Evolutionary conservation across 139 green algal genomes (phyloP).

Genomic region (Mesotaenium endlicherianum): DNA sequence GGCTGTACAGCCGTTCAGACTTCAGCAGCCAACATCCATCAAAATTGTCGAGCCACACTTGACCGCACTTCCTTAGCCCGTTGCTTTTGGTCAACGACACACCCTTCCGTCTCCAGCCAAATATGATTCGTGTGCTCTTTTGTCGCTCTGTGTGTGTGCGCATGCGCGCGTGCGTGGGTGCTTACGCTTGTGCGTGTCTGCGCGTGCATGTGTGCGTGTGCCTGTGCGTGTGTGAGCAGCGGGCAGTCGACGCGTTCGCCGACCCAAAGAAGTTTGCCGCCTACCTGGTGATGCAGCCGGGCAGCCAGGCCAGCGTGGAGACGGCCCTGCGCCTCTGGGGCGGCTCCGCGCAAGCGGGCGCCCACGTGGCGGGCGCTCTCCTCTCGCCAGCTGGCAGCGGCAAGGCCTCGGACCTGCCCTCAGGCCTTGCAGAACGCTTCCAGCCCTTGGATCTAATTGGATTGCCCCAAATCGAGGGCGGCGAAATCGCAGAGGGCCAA

Average conservation of each 20-base stretch:
- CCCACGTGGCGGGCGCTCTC: not conserved
- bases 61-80: too few relatives aligned
- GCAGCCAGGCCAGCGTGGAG: not conserved
- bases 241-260: slow-evolving; percentile 12
- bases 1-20: too few relatives aligned
- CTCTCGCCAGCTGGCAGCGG: not conserved
- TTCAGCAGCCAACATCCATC: too few relatives aligned
- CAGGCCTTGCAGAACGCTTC: not conserved
- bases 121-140: not conserved
- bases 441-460: not conserved
- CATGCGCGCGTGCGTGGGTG: too few relatives aligned
- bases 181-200: too few relatives aligned
- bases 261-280: slow-evolving; percentile 11
- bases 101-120: too few relatives aligned
- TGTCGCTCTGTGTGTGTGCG: too few relatives aligned
- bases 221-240: too few relatives aligned
- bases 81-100: too few relatives aligned
- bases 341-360: slow-evolving; percentile 25
- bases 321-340: slow-evolving; percentile 36
- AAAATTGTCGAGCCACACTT: too few relatives aligned
- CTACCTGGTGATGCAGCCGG: slow-evolving; percentile 17
- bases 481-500: not conserved
- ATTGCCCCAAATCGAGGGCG: not conserved
- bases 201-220: too few relatives aligned
- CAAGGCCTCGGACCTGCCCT: not conserved